phyloP scores from a whole-genome alignment of 345 rosid genomes.

The Rhizophora apiculata region DNA sequence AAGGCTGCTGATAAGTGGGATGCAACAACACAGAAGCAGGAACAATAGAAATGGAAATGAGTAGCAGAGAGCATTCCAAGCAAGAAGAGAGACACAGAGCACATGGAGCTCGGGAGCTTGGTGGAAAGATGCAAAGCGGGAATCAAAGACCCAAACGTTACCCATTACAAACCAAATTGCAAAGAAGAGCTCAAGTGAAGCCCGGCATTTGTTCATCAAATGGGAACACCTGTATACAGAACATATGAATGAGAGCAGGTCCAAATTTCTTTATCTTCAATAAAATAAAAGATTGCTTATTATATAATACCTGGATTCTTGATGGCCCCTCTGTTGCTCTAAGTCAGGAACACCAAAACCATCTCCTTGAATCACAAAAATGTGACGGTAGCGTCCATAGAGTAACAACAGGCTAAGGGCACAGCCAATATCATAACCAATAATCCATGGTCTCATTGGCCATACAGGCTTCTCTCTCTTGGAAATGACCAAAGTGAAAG shows the following conservation, averaged over 20 bases:
- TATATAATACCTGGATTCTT: conserved; percentile 68
- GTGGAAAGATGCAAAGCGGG: conserved; percentile 75
- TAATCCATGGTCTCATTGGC: conserved; percentile 93
- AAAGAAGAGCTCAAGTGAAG: conserved; percentile 90
- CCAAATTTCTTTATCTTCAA: not conserved
- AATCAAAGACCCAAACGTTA: conserved; percentile 95
- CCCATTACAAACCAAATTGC: conserved; percentile 99
- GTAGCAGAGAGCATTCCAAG: conserved; percentile 91
- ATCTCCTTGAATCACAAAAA: conserved; percentile 41
- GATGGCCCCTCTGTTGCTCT: conserved; percentile 74
- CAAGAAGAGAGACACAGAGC: conserved; percentile 82
- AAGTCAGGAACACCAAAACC: conserved; percentile 47
- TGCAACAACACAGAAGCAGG: conserved; percentile 79
- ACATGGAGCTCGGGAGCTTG: conserved; percentile 81
- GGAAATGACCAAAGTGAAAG: conserved; percentile 64
- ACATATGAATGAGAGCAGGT: conserved; percentile 10
- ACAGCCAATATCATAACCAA: conserved; percentile 80
- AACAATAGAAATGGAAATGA: conserved; percentile 90
- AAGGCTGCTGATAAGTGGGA: conserved; percentile 68
- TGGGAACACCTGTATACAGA: conserved; percentile 51
- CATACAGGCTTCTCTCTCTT: conserved; percentile 74
- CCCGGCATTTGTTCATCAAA: conserved; percentile 89
- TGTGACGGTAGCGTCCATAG: conserved; percentile 67
- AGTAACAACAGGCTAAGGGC: conserved; percentile 62
- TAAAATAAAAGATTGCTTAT: not conserved